Evolutionary conservation across 2,329 filamentous ascomycete genomes (phyloP).

Genomic region (Albifimbria verrucaria): DNA sequence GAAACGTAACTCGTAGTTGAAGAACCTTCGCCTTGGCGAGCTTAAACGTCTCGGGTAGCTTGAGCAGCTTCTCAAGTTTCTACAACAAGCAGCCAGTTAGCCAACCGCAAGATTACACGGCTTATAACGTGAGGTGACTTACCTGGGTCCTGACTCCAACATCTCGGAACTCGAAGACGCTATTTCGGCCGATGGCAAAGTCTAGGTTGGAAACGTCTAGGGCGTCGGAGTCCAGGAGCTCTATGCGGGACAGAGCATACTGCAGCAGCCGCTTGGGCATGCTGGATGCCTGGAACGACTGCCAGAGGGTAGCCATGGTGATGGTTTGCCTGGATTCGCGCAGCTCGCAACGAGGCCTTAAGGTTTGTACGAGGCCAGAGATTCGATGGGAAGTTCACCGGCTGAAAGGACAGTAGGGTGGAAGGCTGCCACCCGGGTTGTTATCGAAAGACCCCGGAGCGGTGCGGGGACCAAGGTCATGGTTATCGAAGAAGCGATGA

Average conservation of each 20-base stretch:
- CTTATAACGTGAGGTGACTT: conserved; percentile 31
- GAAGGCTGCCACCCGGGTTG: conserved; percentile 16
- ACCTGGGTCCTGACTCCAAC: conserved; percentile 79
- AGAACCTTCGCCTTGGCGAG: conserved; percentile 73
- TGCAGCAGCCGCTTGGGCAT: conserved; percentile 88
- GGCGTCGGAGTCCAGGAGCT: conserved; percentile 83
- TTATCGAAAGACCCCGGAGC: conserved; percentile 32
- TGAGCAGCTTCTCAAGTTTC: conserved; percentile 75
- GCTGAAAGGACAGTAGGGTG: background rate
- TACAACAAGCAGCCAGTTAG: conserved; percentile 35
- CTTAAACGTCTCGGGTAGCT: conserved; percentile 69
- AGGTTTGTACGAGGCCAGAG: no score
- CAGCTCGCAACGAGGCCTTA: no score
- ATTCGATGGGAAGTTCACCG: background rate
- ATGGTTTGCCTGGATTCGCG: conserved; percentile 5
- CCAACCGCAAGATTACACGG: no score
- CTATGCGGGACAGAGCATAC: conserved; percentile 78
- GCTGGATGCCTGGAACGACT: conserved; percentile 60
- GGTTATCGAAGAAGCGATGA: conserved; percentile 19
- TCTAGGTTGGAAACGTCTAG: conserved; percentile 84
- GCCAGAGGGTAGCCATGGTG: conserved; percentile 71
- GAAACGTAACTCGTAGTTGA: conserved; percentile 75
- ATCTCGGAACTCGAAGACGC: conserved; percentile 81
- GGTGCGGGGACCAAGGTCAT: conserved; percentile 32
- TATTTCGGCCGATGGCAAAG: conserved; percentile 76